These are phyloP conservation scores for Blastocrithidia nonstop DNA, from an alignment of 208 protist species.

Conservation along the genomic window DNA sequence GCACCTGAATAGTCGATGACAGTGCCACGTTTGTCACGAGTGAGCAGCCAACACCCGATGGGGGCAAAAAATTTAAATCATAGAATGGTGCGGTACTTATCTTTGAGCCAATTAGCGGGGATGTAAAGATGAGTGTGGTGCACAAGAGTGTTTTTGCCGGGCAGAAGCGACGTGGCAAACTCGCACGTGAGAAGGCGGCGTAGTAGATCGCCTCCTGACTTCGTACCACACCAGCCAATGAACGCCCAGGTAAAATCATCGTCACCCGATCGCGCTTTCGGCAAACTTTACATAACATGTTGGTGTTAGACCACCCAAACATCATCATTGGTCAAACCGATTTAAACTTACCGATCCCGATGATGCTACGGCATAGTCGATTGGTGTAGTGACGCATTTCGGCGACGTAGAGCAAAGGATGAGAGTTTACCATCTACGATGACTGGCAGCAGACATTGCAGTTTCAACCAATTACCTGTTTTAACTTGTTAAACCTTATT, in stretches of 20 bases:
- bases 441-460: slow-evolving; percentile 97
- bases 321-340: slow-evolving; percentile 99
- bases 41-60: slow-evolving; percentile 99
- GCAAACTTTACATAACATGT: slow-evolving; percentile 85
- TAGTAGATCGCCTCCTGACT: slow-evolving; percentile 99
- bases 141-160: slow-evolving; percentile 99
- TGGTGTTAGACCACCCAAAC: slow-evolving; percentile 99
- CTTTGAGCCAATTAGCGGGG: slow-evolving; percentile 99
- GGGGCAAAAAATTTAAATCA: slow-evolving; percentile 93
- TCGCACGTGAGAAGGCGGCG: slow-evolving; percentile 99
- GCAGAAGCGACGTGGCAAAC: slow-evolving; percentile 99
- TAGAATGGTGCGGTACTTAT: slow-evolving; percentile 99
- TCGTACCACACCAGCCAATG: slow-evolving; percentile 96
- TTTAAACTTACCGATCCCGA: slow-evolving; percentile 98
- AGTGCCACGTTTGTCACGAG: slow-evolving; percentile 99
- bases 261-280: slow-evolving; percentile 97
- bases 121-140: slow-evolving; percentile 99
- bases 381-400: slow-evolving; percentile 98
- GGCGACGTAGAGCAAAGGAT: slow-evolving; percentile 97
- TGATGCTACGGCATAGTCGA: slow-evolving; percentile 97
- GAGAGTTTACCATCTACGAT: slow-evolving; percentile 99
- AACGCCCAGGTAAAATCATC: slow-evolving; percentile 99
- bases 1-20: slow-evolving; percentile 99
- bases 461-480: slow-evolving; percentile 98
- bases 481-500: slow-evolving; percentile 98